A percentile compares a stretch with the other conserved stretches of the same genome.
Evolutionary conservation across 2,329 filamentous ascomycete genomes (phyloP).

Genomic region (Didymella exigua): DNA sequence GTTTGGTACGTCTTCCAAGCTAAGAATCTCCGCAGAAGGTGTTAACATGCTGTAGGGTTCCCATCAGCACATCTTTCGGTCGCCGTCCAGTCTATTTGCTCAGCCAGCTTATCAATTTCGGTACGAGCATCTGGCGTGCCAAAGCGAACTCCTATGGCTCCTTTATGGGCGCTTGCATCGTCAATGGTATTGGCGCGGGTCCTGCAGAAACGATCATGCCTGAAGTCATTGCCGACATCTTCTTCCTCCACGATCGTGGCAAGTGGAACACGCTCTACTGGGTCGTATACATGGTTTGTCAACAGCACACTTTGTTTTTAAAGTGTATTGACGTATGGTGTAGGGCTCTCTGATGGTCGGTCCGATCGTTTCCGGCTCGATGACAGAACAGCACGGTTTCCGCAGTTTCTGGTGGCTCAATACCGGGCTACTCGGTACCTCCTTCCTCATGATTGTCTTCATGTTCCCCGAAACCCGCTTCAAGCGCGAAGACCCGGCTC

Average conservation of each 20-base stretch:
- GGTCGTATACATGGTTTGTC: slow-evolving; percentile 60
- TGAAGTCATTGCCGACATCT: slow-evolving; percentile 67
- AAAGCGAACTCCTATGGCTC: slow-evolving; percentile 62
- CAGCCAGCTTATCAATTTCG: slow-evolving; percentile 60
- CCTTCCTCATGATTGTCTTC: slow-evolving; percentile 60
- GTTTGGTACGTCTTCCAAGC: slow-evolving; percentile 53
- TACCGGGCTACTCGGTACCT: slow-evolving; percentile 58
- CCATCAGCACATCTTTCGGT: slow-evolving; percentile 61
- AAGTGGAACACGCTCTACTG: slow-evolving; percentile 68
- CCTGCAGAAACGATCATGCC: slow-evolving; percentile 68
- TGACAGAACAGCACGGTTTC: slow-evolving; percentile 65
- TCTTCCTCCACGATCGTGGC: slow-evolving; percentile 69
- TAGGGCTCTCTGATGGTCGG: slow-evolving; percentile 62
- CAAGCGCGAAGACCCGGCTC: slow-evolving; percentile 53
- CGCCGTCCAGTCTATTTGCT: slow-evolving; percentile 60
- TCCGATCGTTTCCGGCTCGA: slow-evolving; percentile 65
- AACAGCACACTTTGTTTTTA: no score
- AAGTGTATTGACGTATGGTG: neutral
- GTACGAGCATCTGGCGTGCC: slow-evolving; percentile 63
- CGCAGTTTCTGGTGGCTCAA: slow-evolving; percentile 71
- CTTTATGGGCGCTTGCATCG: slow-evolving; percentile 67
- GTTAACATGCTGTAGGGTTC: slow-evolving; percentile 53
- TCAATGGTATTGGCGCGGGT: slow-evolving; percentile 68
- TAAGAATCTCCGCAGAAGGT: neutral
- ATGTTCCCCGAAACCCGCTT: slow-evolving; percentile 69